phyloP scores from a whole-genome alignment of 164 flowering plant species.

The Protea cynaroides region DNA sequence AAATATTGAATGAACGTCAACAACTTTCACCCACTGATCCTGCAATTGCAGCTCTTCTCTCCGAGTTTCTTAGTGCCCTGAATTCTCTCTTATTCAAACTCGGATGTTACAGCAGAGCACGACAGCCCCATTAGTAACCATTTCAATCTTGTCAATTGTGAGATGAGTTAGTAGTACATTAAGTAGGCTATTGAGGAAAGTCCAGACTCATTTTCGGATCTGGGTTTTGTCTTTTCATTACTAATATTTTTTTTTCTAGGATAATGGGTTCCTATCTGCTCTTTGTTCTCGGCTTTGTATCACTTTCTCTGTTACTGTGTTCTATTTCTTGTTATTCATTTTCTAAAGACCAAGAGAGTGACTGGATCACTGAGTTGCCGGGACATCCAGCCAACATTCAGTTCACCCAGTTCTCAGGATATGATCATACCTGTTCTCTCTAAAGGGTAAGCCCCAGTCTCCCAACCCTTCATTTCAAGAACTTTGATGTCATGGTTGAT shows the following conservation, averaged over 20 bases:
- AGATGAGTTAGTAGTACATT: neutral
- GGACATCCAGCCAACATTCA: conserved; percentile 76
- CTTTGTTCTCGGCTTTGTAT: conserved; percentile 14
- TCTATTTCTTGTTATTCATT: conserved; percentile 13
- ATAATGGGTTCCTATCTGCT: conserved; percentile 4
- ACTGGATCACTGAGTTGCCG: conserved; percentile 61
- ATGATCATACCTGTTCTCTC: no score
- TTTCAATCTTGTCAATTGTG: neutral
- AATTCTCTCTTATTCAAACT: neutral
- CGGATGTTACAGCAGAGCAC: no score
- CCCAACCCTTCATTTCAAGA: no score
- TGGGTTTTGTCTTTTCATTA: neutral
- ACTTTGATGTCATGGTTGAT: no score
- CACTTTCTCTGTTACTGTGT: conserved; percentile 4
- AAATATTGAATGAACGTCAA: neutral
- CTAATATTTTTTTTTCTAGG: neutral
- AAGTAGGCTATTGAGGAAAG: neutral
- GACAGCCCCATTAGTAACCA: neutral
- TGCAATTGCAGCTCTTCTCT: neutral
- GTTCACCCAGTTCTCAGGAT: conserved; percentile 83
- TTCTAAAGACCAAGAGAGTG: conserved; percentile 44
- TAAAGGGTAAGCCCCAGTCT: no score
- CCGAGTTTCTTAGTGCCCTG: no score
- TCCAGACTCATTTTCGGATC: neutral
- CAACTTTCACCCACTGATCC: neutral